Conservation (phyloP, 192 early-diverging fungal species). For the Coemansia sp. region DNA sequence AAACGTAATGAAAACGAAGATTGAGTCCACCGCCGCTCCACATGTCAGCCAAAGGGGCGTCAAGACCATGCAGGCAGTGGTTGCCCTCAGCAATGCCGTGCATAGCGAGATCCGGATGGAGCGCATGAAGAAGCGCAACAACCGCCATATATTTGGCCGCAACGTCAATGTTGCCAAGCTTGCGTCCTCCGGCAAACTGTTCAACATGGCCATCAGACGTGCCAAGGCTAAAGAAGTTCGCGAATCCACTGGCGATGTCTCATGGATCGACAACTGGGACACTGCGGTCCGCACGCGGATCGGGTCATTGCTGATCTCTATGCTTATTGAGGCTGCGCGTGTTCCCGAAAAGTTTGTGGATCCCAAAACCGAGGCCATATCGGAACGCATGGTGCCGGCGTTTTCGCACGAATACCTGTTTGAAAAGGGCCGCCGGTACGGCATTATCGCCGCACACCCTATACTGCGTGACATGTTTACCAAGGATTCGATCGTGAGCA, state of each 20-base stretch:
- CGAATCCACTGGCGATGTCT: constrained; percentile 14
- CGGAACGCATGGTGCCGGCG: constrained; percentile 66
- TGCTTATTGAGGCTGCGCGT: constrained; percentile 72
- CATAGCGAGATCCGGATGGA: constrained; percentile 82
- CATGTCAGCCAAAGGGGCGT: constrained; percentile 23
- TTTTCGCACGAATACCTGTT: constrained; percentile 73
- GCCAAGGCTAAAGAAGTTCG: constrained; percentile 62
- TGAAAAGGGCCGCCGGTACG: constrained; percentile 64
- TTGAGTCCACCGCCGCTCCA: constrained; percentile 8
- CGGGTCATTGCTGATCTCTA: constrained; percentile 57
- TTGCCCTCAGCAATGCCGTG: constrained; percentile 68
- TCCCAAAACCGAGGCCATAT: constrained; percentile 59
- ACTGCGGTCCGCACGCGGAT: constrained; percentile 59
- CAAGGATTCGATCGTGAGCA: constrained; percentile 57
- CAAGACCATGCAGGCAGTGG: constrained; percentile 52
- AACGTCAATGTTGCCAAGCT: constrained; percentile 66
- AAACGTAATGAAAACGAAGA: constrained; percentile 51
- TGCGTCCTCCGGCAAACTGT: constrained; percentile 73
- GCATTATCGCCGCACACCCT: constrained; percentile 71
- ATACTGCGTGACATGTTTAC: constrained; percentile 69
- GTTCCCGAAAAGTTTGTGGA: constrained; percentile 62
- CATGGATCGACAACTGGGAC: constrained; percentile 75
- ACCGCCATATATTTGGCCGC: constrained; percentile 57
- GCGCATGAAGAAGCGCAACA: constrained; percentile 69
- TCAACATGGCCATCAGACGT: constrained; percentile 76